Evolutionary conservation across 495 filamentous ascomycete genomes (phyloP).

Genomic region (Tuber indicum): DNA sequence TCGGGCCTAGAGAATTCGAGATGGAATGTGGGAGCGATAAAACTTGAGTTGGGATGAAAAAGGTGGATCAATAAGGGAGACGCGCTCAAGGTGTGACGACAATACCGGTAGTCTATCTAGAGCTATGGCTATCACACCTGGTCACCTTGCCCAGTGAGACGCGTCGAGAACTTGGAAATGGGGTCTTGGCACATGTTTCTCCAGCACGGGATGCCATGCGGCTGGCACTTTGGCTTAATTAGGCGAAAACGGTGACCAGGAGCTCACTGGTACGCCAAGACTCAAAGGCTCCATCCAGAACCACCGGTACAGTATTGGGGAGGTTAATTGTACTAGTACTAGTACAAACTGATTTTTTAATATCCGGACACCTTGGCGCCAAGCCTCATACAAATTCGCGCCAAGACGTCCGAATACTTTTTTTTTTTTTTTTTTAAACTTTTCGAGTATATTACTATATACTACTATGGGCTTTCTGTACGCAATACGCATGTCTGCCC

Average conservation of each 20-base stretch:
- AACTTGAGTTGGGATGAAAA: conserved; percentile 7
- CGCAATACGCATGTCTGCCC: too few relatives aligned
- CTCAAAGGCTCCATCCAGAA: background rate
- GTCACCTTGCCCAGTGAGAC: conserved; percentile 25
- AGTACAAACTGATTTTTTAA: too few relatives aligned
- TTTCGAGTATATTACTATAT: too few relatives aligned
- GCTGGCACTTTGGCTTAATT: background rate
- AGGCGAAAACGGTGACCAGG: background rate
- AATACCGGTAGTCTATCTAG: background rate
- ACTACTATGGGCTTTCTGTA: too few relatives aligned
- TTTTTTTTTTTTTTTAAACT: too few relatives aligned
- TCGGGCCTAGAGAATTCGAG: conserved; percentile 21
- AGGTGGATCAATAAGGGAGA: conserved; percentile 6
- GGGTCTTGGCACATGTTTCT: conserved; percentile 18
- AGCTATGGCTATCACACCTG: conserved; percentile 3
- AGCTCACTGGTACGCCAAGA: background rate
- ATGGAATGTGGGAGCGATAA: background rate
- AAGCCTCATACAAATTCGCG: too few relatives aligned
- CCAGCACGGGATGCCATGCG: conserved; percentile 13
- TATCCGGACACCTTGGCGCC: too few relatives aligned
- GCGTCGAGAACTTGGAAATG: conserved; percentile 8
- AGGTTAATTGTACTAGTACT: too few relatives aligned
- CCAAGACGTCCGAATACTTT: too few relatives aligned
- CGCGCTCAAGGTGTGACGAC: conserved; percentile 15
- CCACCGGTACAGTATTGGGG: too few relatives aligned